Conservation (phyloP, 768 basidiomycete genomes). For the Phylloporus scabripes region DNA sequence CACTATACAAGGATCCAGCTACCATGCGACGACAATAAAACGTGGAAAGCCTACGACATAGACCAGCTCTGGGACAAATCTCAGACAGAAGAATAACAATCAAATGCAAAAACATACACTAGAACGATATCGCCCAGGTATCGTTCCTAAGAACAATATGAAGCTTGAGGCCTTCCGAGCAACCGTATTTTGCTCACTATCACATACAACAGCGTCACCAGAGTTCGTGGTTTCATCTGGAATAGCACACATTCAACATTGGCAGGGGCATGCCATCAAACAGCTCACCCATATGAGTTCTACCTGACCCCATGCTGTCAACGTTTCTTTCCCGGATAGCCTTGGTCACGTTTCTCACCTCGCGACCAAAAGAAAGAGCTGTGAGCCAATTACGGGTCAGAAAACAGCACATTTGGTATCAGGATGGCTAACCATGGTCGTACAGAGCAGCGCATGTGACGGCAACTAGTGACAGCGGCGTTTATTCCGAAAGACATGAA, state of each 20-base stretch:
- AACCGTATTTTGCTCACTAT: constrained; percentile 14
- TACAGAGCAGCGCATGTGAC: constrained; percentile 25
- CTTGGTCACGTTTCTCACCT: constrained; percentile 14
- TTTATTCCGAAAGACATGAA: neutral
- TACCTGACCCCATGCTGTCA: constrained; percentile 14
- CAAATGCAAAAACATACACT: constrained; percentile 15
- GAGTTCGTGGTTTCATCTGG: constrained; percentile 24
- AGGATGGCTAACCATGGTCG: constrained; percentile 21
- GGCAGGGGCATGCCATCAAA: neutral
- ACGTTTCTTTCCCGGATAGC: neutral
- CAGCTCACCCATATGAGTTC: constrained; percentile 29
- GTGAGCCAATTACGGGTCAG: neutral
- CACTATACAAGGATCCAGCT: constrained; percentile 10
- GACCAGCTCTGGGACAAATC: constrained; percentile 10
- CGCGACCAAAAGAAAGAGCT: constrained; percentile 26
- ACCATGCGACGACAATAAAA: neutral
- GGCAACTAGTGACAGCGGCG: constrained; percentile 20
- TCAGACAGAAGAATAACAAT: constrained; percentile 2
- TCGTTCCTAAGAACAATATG: constrained; percentile 21
- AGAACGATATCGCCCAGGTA: constrained; percentile 29
- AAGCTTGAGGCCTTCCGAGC: neutral
- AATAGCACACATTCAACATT: neutral
- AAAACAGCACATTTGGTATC: neutral
- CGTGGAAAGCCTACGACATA: constrained; percentile 14
- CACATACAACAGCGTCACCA: constrained; percentile 23